Evolutionary conservation across 345 rosid genomes (phyloP).

Genomic region (Corchorus capsularis): DNA sequence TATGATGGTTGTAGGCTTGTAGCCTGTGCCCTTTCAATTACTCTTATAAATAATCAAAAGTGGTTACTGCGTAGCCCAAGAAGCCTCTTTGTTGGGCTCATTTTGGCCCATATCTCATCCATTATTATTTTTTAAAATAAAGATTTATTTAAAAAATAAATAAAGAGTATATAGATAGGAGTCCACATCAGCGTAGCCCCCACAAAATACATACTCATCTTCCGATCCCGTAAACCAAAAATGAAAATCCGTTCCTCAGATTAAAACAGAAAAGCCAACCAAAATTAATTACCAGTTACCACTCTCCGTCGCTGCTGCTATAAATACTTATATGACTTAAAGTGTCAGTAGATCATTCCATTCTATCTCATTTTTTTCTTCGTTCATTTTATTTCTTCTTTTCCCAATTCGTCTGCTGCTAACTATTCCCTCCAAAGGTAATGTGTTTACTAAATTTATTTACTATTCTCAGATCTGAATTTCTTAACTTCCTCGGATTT

Average conservation of each 20-base stretch:
- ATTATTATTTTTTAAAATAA: neutral
- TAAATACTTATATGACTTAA: neutral
- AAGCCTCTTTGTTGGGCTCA: neutral
- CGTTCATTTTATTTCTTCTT: neutral
- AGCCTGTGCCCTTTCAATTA: no score
- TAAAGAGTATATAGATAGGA: no score
- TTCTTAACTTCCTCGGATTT: neutral
- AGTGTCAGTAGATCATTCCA: neutral
- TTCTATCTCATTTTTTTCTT: neutral
- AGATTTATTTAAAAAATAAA: no score
- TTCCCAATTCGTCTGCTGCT: neutral
- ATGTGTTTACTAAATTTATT: neutral
- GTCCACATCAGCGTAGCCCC: neutral
- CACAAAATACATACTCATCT: neutral
- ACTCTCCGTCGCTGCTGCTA: neutral
- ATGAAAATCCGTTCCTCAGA: neutral
- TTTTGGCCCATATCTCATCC: neutral
- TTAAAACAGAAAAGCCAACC: neutral
- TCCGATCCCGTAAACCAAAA: neutral
- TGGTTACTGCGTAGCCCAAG: neutral
- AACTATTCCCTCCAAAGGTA: conserved; percentile 30
- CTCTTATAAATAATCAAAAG: neutral
- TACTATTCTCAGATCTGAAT: conserved; percentile 27
- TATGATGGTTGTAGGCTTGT: no score
- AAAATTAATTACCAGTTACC: neutral